phyloP scores from a whole-genome alignment of 768 basidiomycete species.

The Strobilomyces dryophilus region DNA sequence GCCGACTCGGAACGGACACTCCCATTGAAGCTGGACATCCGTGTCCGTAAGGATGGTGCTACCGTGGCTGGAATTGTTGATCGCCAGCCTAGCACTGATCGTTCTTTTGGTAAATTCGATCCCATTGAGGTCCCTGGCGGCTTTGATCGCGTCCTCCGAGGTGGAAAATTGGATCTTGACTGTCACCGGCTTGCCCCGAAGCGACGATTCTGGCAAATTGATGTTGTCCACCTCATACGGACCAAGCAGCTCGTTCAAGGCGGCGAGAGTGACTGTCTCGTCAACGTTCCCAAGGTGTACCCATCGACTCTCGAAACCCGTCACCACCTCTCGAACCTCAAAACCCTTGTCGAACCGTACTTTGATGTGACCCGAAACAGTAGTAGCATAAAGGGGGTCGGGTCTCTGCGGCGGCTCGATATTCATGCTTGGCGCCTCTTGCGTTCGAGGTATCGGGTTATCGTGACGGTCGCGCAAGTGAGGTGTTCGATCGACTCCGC shows the following conservation, averaged over 20 bases:
- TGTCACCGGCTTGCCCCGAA: conserved; percentile 18
- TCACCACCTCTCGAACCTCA: conserved; percentile 49
- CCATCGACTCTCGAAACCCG: conserved; percentile 68
- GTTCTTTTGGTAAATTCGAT: conserved; percentile 32
- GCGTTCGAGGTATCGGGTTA: not conserved
- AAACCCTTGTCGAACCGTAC: conserved; percentile 61
- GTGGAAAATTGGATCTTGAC: conserved; percentile 47
- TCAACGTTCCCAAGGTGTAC: conserved; percentile 53
- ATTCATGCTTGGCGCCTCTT: not conserved
- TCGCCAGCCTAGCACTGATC: conserved; percentile 44
- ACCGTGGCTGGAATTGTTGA: conserved; percentile 35
- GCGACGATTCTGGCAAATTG: conserved; percentile 25
- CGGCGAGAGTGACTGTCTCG: conserved; percentile 25
- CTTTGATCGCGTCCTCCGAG: conserved; percentile 49
- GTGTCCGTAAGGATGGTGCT: conserved; percentile 47
- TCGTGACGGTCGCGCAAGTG: not conserved
- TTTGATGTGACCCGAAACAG: conserved; percentile 50
- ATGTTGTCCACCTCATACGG: conserved; percentile 43
- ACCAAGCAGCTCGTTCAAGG: conserved; percentile 37
- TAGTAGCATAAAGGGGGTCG: conserved; percentile 26
- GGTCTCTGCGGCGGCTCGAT: conserved; percentile 7
- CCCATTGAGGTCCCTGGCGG: conserved; percentile 49
- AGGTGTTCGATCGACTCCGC: not conserved
- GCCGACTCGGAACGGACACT: conserved; percentile 50
- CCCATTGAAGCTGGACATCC: conserved; percentile 56